These are phyloP conservation scores for Beauveria bassiana DNA, from an alignment of 2,329 filamentous ascomycete species.

Conservation along the genomic window DNA sequence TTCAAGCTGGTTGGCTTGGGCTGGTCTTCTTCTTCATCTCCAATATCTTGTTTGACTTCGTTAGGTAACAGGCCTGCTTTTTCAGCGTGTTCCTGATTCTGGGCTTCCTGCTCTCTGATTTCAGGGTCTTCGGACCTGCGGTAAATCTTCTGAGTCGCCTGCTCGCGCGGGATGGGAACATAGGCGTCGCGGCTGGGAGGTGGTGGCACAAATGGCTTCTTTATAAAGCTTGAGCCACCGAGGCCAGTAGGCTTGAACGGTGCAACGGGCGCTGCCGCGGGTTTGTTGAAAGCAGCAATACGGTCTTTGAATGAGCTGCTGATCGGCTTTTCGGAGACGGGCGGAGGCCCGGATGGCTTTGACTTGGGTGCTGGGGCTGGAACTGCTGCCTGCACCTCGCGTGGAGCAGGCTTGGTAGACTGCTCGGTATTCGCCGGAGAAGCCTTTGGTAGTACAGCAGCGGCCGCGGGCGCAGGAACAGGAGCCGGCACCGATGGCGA, in stretches of 20 bases:
- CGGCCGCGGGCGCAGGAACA: slow-evolving; percentile 22
- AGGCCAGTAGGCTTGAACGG: slow-evolving; percentile 76
- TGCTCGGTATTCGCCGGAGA: slow-evolving; percentile 23
- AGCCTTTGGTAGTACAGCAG: slow-evolving; percentile 18
- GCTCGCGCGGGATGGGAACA: slow-evolving; percentile 66
- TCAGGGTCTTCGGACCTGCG: slow-evolving; percentile 81
- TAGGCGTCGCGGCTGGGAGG: slow-evolving; percentile 90
- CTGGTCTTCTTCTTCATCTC: slow-evolving; percentile 61
- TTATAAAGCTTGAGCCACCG: slow-evolving; percentile 66
- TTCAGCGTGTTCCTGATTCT: slow-evolving; percentile 59
- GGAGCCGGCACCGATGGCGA: slow-evolving; percentile 23
- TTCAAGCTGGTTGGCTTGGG: slow-evolving; percentile 92
- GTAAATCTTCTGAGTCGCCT: slow-evolving; percentile 68
- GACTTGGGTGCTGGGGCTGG: slow-evolving; percentile 29
- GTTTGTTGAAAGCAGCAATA: slow-evolving; percentile 94
- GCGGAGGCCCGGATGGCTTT: slow-evolving; percentile 53
- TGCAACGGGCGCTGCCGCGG: slow-evolving; percentile 74
- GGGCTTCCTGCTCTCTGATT: slow-evolving; percentile 56
- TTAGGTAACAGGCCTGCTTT: slow-evolving; percentile 53
- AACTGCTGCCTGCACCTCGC: slow-evolving; percentile 30
- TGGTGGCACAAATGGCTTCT: slow-evolving; percentile 93
- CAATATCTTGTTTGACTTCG: slow-evolving; percentile 31
- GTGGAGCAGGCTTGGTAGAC: slow-evolving; percentile 27
- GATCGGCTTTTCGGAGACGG: slow-evolving; percentile 64
- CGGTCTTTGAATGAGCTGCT: slow-evolving; percentile 83